phyloP scores from a whole-genome alignment of 2,329 filamentous ascomycete genomes.

The Colletotrichum ledebouriae region DNA sequence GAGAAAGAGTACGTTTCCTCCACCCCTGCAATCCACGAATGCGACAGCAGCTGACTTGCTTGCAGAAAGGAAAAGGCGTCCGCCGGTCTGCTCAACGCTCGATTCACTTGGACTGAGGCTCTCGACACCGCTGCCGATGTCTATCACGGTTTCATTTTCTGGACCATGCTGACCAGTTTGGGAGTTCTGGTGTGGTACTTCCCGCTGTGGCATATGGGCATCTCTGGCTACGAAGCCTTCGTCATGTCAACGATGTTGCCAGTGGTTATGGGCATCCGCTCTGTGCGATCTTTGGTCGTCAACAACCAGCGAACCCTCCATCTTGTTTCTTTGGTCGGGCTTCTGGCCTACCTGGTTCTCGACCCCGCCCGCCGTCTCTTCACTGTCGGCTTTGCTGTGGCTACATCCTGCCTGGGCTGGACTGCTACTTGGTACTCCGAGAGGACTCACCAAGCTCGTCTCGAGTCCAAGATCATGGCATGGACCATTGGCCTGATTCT shows the following conservation, averaged over 20 bases:
- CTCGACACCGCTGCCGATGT: conserved; percentile 89
- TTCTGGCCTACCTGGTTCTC: conserved; percentile 83
- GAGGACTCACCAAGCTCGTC: conserved; percentile 76
- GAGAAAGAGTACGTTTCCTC: conserved; percentile 79
- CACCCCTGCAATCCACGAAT: background rate
- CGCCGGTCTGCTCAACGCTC: conserved; percentile 75
- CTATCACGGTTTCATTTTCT: conserved; percentile 96
- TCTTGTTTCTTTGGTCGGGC: conserved; percentile 80
- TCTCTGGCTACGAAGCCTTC: conserved; percentile 93
- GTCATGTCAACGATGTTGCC: conserved; percentile 89
- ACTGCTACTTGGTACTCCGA: conserved; percentile 85
- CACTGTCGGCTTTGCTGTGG: conserved; percentile 83
- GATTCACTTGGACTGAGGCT: conserved; percentile 80
- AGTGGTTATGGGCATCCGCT: conserved; percentile 78
- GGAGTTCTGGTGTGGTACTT: conserved; percentile 97
- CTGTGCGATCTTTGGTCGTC: conserved; percentile 76
- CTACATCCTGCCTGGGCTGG: conserved; percentile 87
- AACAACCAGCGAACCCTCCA: conserved; percentile 80
- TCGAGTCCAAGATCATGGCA: conserved; percentile 86
- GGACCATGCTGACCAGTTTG: conserved; percentile 92
- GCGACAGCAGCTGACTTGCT: conserved; percentile 3
- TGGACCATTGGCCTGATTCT: conserved; percentile 86
- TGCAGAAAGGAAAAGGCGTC: conserved; percentile 81
- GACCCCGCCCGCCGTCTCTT: conserved; percentile 83
- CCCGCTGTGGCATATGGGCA: conserved; percentile 98